Percentiles rank a stretch among this genome's conserved stretches.
These are phyloP conservation scores for Corniculantispora saksenae DNA, from an alignment of 2,329 filamentous ascomycete genomes.

Conservation along the genomic window DNA sequence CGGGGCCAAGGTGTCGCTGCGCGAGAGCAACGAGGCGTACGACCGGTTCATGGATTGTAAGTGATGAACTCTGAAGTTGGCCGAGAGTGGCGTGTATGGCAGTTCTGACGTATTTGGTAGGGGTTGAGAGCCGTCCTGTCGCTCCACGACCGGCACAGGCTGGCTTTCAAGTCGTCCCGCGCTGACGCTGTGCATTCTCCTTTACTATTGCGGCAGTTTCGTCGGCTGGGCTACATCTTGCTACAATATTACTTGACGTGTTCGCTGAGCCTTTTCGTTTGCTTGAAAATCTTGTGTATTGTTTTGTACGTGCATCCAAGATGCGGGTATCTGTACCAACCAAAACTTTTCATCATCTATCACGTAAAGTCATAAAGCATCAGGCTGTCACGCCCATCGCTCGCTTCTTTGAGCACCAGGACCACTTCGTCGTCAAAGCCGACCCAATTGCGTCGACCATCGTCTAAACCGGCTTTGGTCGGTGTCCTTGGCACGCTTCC, in stretches of 20 bases:
- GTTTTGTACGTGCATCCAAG: background rate
- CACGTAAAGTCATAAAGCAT: slow-evolving; percentile 87
- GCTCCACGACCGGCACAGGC: no score
- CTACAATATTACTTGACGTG: background rate
- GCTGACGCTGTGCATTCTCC: no score
- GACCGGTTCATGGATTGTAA: no score
- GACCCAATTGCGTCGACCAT: slow-evolving; percentile 63
- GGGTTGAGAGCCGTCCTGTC: no score
- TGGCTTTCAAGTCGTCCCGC: background rate
- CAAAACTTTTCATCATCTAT: slow-evolving; percentile 16
- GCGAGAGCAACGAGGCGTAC: no score
- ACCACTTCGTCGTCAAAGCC: slow-evolving; percentile 92
- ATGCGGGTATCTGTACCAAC: slow-evolving; percentile 5
- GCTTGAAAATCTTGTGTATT: background rate
- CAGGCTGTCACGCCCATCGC: slow-evolving; percentile 68
- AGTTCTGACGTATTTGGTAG: no score
- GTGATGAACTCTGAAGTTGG: no score
- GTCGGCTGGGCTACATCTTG: no score
- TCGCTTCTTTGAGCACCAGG: slow-evolving; percentile 76
- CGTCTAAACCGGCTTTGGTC: background rate
- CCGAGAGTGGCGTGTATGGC: no score
- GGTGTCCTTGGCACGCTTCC: background rate
- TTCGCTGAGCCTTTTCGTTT: background rate
- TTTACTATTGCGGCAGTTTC: no score
- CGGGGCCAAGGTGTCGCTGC: no score